These are phyloP conservation scores for Oryza meridionalis DNA, from an alignment of 176 grass and related monocot species.

Conservation along the genomic window DNA sequence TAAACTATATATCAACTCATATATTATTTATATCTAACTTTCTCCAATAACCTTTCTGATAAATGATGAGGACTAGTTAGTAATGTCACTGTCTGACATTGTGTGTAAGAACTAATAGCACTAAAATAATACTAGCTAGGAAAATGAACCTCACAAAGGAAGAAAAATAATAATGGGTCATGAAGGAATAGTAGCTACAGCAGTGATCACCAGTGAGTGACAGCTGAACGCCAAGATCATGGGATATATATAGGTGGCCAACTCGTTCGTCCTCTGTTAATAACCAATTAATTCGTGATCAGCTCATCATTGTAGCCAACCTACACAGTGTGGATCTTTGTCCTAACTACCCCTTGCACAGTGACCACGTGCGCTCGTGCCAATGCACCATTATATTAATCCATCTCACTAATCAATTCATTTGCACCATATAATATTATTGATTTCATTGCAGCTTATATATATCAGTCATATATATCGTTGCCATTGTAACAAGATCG, in stretches of 20 bases:
- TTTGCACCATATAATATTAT: neutral
- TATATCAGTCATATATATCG: neutral
- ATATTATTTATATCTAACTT: too few species aligned
- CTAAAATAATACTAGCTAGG: neutral
- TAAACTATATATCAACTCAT: too few species aligned
- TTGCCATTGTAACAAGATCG: neutral
- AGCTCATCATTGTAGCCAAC: neutral
- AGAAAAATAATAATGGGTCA: neutral
- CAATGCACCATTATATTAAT: neutral
- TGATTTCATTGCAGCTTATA: neutral
- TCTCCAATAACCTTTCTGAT: neutral
- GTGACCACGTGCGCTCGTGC: neutral
- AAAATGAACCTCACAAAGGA: neutral
- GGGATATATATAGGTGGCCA: neutral
- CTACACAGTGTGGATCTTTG: neutral
- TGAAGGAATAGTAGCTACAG: neutral
- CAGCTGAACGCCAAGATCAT: neutral
- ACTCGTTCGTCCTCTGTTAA: neutral
- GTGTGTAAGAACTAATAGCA: neutral
- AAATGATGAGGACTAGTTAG: neutral
- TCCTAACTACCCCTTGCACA: neutral
- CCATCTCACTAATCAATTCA: neutral
- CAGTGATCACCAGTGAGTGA: neutral
- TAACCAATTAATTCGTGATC: neutral
- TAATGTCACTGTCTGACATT: neutral